A percentile compares a stretch with the other conserved stretches of the same genome.
These are phyloP conservation scores for Flueggea neowawraea DNA, from an alignment of 441 rosid genomes.

Conservation along the genomic window DNA sequence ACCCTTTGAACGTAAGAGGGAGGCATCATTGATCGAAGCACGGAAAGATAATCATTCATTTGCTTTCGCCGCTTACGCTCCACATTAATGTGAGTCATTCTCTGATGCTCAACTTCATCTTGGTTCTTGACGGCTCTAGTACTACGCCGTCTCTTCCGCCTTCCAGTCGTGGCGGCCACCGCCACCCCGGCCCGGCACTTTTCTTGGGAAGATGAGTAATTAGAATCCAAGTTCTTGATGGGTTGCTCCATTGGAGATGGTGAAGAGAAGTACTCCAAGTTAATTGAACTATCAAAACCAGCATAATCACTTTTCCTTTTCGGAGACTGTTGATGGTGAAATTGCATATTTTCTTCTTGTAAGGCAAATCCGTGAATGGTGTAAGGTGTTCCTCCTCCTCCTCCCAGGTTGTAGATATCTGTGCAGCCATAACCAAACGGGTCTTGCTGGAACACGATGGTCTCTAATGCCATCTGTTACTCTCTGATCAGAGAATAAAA, in stretches of 20 bases:
- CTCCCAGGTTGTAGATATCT: slow-evolving; percentile 10
- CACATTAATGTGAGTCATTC: slow-evolving; percentile 55
- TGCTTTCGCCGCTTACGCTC: slow-evolving; percentile 68
- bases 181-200: slow-evolving; percentile 2
- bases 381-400: not conserved
- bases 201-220: slow-evolving; percentile 17
- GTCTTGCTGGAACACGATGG: slow-evolving; percentile 34
- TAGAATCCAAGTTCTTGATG: slow-evolving; percentile 4
- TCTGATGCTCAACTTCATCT: slow-evolving; percentile 51
- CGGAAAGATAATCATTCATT: slow-evolving; percentile 55
- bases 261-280: not conserved
- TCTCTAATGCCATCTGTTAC: slow-evolving; percentile 31
- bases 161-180: slow-evolving; percentile 7
- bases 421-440: slow-evolving; percentile 21
- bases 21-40: slow-evolving; percentile 53
- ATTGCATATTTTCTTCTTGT: slow-evolving; percentile 3
- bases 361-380: slow-evolving; percentile 4
- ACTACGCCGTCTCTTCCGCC: slow-evolving; percentile 38
- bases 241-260: slow-evolving; percentile 9
- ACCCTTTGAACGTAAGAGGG: slow-evolving; percentile 53
- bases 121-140: slow-evolving; percentile 25
- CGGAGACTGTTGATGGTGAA: not conserved
- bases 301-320: not conserved
- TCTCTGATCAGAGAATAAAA: too few relatives aligned
- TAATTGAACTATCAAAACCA: not conserved